A percentile compares a stretch with the other conserved stretches of the same genome.
Evolutionary conservation across 345 rosid genomes (phyloP).

Genomic region (Hibiscus tridactylites): DNA sequence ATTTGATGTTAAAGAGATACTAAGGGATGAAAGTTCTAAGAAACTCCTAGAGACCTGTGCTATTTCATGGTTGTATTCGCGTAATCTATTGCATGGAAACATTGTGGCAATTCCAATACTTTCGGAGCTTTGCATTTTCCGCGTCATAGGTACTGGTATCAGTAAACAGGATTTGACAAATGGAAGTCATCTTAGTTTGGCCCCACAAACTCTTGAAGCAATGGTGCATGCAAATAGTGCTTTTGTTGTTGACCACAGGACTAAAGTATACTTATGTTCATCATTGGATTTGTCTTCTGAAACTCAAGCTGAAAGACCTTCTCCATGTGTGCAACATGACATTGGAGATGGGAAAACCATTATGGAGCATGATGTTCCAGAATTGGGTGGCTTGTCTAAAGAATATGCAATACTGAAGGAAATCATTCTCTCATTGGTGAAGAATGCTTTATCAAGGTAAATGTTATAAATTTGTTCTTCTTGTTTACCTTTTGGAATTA

Average conservation of each 20-base stretch:
- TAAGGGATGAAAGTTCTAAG: slow-evolving; percentile 61
- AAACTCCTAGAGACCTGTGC: slow-evolving; percentile 55
- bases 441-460: slow-evolving; percentile 60
- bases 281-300: slow-evolving; percentile 24
- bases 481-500: slow-evolving; percentile 4
- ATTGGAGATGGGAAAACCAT: slow-evolving; percentile 17
- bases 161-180: slow-evolving; percentile 17
- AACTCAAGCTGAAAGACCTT: slow-evolving; percentile 18
- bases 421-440: slow-evolving; percentile 40
- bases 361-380: slow-evolving; percentile 24
- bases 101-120: slow-evolving; percentile 56
- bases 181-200: slow-evolving; percentile 12
- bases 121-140: slow-evolving; percentile 43
- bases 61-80: slow-evolving; percentile 53
- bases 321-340: slow-evolving; percentile 19
- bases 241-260: slow-evolving; percentile 42
- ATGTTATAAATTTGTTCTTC: background rate
- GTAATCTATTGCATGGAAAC: slow-evolving; percentile 61
- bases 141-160: slow-evolving; percentile 27
- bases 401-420: slow-evolving; percentile 60
- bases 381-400: slow-evolving; percentile 65
- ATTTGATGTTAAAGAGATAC: slow-evolving; percentile 40
- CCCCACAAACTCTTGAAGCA: slow-evolving; percentile 6
- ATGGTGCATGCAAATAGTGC: slow-evolving; percentile 25
- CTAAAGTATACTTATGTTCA: slow-evolving; percentile 42